A percentile compares a stretch with the other conserved stretches of the same genome.
These are phyloP conservation scores for Xerocomus brunneocitrinus DNA, from an alignment of 768 basidiomycete species.

Conservation along the genomic window DNA sequence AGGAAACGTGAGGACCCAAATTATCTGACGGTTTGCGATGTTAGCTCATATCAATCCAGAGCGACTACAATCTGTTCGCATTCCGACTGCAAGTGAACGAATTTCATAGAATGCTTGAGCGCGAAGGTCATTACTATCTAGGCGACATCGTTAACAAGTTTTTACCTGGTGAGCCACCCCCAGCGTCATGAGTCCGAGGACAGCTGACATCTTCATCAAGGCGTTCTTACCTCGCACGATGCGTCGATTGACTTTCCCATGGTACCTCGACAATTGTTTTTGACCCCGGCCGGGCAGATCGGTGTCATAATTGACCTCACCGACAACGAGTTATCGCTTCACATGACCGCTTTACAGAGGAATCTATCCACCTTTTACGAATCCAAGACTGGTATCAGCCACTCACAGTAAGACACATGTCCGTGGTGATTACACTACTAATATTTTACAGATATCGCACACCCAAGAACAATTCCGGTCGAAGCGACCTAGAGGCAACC, in stretches of 20 bases:
- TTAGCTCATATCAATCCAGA: conserved; percentile 37
- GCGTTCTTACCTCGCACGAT: conserved; percentile 48
- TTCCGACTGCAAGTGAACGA: conserved; percentile 48
- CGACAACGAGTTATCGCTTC: conserved; percentile 44
- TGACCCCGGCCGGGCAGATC: conserved; percentile 76
- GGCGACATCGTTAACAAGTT: conserved; percentile 80
- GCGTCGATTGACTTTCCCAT: conserved; percentile 39
- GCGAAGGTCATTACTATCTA: conserved; percentile 66
- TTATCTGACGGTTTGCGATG: neutral
- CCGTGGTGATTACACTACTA: neutral
- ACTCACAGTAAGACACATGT: conserved; percentile 48
- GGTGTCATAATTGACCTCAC: conserved; percentile 63
- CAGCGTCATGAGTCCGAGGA: neutral
- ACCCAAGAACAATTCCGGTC: conserved; percentile 53
- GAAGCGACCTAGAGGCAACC: conserved; percentile 51
- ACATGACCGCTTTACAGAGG: conserved; percentile 68
- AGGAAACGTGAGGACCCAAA: conserved; percentile 57
- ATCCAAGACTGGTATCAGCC: conserved; percentile 52
- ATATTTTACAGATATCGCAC: conserved; percentile 55
- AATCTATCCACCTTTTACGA: conserved; percentile 58
- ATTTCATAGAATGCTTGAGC: conserved; percentile 46
- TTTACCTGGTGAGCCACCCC: conserved; percentile 47
- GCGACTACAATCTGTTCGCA: conserved; percentile 61
- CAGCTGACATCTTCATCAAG: conserved; percentile 33
- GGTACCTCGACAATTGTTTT: conserved; percentile 61